Conservation (phyloP, 2,329 filamentous ascomycete genomes). For the Sordariomycetes sp. region DNA sequence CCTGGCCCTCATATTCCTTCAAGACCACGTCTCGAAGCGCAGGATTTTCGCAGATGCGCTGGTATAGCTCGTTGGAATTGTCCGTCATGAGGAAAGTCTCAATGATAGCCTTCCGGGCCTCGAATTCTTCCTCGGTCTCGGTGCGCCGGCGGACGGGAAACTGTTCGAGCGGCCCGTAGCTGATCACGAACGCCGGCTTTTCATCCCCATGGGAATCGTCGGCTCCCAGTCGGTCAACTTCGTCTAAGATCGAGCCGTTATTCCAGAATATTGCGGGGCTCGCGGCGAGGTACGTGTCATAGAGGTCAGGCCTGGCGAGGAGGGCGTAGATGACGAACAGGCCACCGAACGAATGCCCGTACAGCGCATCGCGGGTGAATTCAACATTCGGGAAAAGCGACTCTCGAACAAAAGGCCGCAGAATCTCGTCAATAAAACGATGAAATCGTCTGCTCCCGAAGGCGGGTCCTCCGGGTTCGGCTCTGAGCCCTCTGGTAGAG, state of each 20-base stretch:
- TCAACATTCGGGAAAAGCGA: slow-evolving; percentile 18
- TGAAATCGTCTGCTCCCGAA: slow-evolving; percentile 32
- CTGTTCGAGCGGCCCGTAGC: slow-evolving; percentile 19
- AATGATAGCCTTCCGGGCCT: slow-evolving; percentile 13
- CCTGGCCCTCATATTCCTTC: slow-evolving; percentile 15
- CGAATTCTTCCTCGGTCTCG: slow-evolving; percentile 19
- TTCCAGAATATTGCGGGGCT: slow-evolving; percentile 39
- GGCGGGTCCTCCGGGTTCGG: slow-evolving; percentile 15
- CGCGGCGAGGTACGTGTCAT: slow-evolving; percentile 30
- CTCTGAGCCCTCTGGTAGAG: slow-evolving; percentile 11
- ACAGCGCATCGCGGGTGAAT: slow-evolving; percentile 28
- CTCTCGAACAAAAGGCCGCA: slow-evolving; percentile 21
- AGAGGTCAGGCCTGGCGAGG: slow-evolving; percentile 25
- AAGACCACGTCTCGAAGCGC: slow-evolving; percentile 11
- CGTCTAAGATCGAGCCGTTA: slow-evolving; percentile 23
- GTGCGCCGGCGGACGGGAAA: slow-evolving; percentile 13
- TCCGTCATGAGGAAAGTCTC: slow-evolving; percentile 10
- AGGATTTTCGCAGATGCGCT: slow-evolving; percentile 10
- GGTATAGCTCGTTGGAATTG: slow-evolving; percentile 7
- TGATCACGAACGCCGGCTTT: slow-evolving; percentile 20
- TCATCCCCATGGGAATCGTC: slow-evolving; percentile 7
- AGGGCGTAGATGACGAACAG: slow-evolving; percentile 34
- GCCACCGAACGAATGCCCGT: slow-evolving; percentile 37
- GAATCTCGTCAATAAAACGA: slow-evolving; percentile 26
- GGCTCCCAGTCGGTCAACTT: slow-evolving; percentile 17